A percentile compares a stretch with the other conserved stretches of the same genome.
These are phyloP conservation scores for Penicillium robsamsonii DNA, from an alignment of 495 filamentous ascomycete genomes.

Conservation along the genomic window DNA sequence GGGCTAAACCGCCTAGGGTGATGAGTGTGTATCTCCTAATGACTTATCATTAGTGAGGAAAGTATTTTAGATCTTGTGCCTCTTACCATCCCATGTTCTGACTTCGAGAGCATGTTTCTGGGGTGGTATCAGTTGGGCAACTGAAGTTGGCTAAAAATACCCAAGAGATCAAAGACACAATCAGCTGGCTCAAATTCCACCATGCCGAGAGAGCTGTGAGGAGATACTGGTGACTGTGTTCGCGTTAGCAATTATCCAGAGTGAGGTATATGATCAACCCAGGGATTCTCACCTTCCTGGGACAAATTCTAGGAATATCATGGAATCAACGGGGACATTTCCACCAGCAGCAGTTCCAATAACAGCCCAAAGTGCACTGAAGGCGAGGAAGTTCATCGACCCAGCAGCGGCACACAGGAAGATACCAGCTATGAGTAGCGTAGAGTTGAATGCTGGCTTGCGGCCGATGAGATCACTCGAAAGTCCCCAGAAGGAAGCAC, in stretches of 20 bases:
- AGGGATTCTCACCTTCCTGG: constrained; percentile 21
- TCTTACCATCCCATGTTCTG: constrained; percentile 39
- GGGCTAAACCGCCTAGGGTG: constrained; percentile 28
- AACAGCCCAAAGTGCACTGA: constrained; percentile 35
- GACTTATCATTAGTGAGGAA: background rate
- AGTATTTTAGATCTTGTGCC: background rate
- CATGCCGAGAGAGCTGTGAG: constrained; percentile 32
- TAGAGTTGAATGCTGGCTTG: constrained; percentile 32
- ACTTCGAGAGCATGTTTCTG: constrained; percentile 23
- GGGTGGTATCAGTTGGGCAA: constrained; percentile 29
- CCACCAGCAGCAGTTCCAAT: constrained; percentile 36
- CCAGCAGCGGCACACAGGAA: constrained; percentile 33
- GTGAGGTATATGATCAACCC: no score
- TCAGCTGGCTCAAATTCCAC: constrained; percentile 37
- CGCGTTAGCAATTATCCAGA: background rate
- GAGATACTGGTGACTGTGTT: constrained; percentile 29
- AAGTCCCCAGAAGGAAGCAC: constrained; percentile 36
- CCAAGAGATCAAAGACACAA: constrained; percentile 35
- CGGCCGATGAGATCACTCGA: constrained; percentile 35
- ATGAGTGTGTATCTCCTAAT: constrained; percentile 35
- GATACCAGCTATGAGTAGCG: constrained; percentile 28
- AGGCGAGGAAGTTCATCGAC: constrained; percentile 31
- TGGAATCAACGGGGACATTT: constrained; percentile 35
- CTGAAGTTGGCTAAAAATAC: constrained; percentile 35
- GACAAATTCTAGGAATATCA: constrained; percentile 35